A percentile compares a stretch with the other conserved stretches of the same genome.
These are phyloP conservation scores for Polytrichum commune DNA, from an alignment of 225 moss, liverwort and hornwort species.

Conservation along the genomic window DNA sequence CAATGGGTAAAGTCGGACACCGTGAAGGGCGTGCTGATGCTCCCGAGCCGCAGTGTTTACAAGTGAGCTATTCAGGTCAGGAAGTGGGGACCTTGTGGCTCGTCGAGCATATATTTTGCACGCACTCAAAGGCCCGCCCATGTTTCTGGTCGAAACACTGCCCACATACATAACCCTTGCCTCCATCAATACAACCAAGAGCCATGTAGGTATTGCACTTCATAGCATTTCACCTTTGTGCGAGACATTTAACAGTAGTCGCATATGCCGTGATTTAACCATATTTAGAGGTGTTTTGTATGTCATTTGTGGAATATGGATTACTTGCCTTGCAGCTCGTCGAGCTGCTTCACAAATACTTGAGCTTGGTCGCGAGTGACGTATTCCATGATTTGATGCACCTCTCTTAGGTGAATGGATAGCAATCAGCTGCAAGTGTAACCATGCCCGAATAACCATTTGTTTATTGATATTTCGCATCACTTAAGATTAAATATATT, in stretches of 20 bases:
- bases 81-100: neutral
- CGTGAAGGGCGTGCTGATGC: neutral
- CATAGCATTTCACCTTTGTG: neutral
- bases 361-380: constrained; percentile 5
- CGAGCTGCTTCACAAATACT: constrained; percentile 12
- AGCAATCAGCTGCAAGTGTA: constrained; percentile 37
- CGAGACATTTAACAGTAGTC: neutral
- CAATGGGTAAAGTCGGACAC: constrained; percentile 1
- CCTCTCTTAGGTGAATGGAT: constrained; percentile 50
- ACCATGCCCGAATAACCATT: neutral
- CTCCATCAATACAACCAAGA: neutral
- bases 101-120: neutral
- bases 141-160: neutral
- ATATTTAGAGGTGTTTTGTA: neutral
- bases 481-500: no score
- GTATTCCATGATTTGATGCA: constrained; percentile 1
- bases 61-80: neutral
- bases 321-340: neutral
- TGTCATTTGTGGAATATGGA: neutral
- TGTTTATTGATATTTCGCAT: no score
- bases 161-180: neutral
- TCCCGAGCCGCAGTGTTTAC: neutral
- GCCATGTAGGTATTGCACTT: neutral
- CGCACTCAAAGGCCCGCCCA: neutral
- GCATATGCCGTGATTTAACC: no score